phyloP scores from a whole-genome alignment of 2,329 filamentous ascomycete genomes.

The Verticillium albo-atrum region DNA sequence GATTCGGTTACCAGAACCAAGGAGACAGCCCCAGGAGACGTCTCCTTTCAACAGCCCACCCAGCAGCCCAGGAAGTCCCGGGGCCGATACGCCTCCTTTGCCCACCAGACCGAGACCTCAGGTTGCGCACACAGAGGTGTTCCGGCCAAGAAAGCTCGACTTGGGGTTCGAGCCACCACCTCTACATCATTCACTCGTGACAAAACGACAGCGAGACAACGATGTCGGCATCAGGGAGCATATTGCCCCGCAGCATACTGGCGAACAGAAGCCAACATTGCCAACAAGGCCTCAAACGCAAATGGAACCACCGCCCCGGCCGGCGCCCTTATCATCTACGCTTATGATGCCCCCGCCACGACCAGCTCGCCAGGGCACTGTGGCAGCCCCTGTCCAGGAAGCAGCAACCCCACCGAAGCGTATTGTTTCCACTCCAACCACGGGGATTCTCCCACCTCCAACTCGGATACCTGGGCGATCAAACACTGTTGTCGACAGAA shows the following conservation, averaged over 20 bases:
- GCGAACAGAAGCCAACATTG: constrained; percentile 41
- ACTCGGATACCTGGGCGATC: constrained; percentile 22
- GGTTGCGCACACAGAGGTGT: constrained; percentile 16
- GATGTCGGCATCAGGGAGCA: constrained; percentile 26
- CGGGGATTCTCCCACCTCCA: constrained; percentile 12
- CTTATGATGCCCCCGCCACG: constrained; percentile 37
- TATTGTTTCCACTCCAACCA: constrained; percentile 13
- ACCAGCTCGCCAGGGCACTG: constrained; percentile 29
- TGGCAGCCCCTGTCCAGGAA: constrained; percentile 14
- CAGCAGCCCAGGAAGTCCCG: constrained; percentile 59
- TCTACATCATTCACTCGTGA: constrained; percentile 42
- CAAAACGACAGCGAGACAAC: constrained; percentile 40
- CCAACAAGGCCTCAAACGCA: constrained; percentile 42
- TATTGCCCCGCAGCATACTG: constrained; percentile 34
- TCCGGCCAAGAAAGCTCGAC: constrained; percentile 27
- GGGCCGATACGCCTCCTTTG: constrained; percentile 47
- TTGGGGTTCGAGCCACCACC: constrained; percentile 47
- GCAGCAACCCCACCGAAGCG: constrained; percentile 19
- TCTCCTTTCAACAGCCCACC: constrained; percentile 90
- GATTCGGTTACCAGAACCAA: constrained; percentile 22
- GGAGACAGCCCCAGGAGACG: constrained; percentile 35
- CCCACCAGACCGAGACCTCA: constrained; percentile 35
- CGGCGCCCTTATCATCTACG: constrained; percentile 19
- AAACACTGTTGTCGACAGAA: constrained; percentile 36
- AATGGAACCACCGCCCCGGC: constrained; percentile 22